phyloP scores from a whole-genome alignment of 2,329 filamentous ascomycete species.

The Aspergillus pseudonomiae region DNA sequence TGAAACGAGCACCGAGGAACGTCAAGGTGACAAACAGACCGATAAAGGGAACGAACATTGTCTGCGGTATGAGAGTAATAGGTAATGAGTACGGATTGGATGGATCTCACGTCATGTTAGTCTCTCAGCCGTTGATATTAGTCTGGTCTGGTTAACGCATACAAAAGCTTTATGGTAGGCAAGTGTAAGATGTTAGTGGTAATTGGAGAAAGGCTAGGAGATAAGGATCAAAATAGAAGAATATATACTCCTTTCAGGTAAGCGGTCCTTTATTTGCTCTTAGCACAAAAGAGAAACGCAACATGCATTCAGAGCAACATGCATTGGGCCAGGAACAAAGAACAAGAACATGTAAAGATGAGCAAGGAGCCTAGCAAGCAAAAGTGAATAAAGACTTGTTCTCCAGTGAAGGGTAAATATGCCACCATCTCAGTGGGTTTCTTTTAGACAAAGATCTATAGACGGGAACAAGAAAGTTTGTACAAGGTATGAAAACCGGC shows the following conservation, averaged over 20 bases:
- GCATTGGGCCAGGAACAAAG: not conserved
- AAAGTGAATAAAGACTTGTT: not conserved
- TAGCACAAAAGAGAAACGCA: not conserved
- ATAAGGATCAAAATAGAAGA: conserved; percentile 9
- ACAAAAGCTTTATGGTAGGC: conserved; percentile 2
- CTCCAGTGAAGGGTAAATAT: not conserved
- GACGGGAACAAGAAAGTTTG: not conserved
- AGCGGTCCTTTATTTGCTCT: not conserved
- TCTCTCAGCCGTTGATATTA: not conserved
- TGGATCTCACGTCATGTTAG: not conserved
- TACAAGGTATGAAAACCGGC: not conserved
- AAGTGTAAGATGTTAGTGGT: conserved; percentile 9
- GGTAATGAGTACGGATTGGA: not conserved
- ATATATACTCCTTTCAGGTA: not conserved
- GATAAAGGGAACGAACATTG: conserved; percentile 27
- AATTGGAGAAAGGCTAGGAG: conserved; percentile 6
- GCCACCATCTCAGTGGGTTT: not conserved
- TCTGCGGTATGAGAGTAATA: conserved; percentile 3
- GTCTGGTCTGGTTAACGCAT: not conserved
- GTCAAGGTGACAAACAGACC: conserved; percentile 23
- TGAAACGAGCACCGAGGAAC: conserved; percentile 28
- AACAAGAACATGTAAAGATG: not conserved
- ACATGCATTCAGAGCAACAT: not conserved
- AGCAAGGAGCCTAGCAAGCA: not conserved
- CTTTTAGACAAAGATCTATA: not conserved